phyloP scores from a whole-genome alignment of 352 stramenopile genomes.

The Phytopythium ostracodes region DNA sequence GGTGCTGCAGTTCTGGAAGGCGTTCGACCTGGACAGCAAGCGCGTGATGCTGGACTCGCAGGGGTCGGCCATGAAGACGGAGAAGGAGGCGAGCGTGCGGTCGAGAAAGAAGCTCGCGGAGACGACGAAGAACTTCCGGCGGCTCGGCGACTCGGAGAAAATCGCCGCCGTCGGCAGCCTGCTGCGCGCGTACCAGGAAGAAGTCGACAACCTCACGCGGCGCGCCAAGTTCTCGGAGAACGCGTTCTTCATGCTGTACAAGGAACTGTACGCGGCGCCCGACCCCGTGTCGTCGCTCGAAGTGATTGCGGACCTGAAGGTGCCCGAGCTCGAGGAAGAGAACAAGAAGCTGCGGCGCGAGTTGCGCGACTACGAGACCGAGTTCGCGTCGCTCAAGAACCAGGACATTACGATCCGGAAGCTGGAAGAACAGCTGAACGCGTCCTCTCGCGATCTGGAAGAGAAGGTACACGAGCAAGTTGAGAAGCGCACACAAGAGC shows the following conservation, averaged over 20 bases:
- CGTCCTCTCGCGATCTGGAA: slow-evolving; percentile 74
- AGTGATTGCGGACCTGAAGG: slow-evolving; percentile 43
- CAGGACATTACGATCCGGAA: slow-evolving; percentile 97
- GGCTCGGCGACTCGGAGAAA: slow-evolving; percentile 72
- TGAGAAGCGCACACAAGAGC: slow-evolving; percentile 48
- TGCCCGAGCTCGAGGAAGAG: slow-evolving; percentile 88
- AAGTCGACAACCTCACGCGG: slow-evolving; percentile 90
- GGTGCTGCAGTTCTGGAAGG: slow-evolving; percentile 83
- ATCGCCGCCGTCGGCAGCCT: slow-evolving; percentile 44
- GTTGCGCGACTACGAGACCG: slow-evolving; percentile 91
- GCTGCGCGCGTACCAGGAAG: slow-evolving; percentile 90
- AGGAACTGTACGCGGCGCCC: slow-evolving; percentile 78
- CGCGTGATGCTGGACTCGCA: slow-evolving; percentile 73
- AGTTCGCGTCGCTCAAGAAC: slow-evolving; percentile 95
- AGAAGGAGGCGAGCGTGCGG: slow-evolving; percentile 75
- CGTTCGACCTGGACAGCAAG: slow-evolving; percentile 87
- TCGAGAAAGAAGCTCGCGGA: slow-evolving; percentile 85
- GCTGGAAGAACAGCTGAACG: slow-evolving; percentile 88
- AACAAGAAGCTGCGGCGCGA: slow-evolving; percentile 89
- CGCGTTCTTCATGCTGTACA: slow-evolving; percentile 86
- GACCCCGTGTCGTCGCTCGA: slow-evolving; percentile 80
- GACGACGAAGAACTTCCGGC: slow-evolving; percentile 79
- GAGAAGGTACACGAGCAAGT: slow-evolving; percentile 58
- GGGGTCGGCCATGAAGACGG: slow-evolving; percentile 73
- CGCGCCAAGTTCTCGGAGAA: slow-evolving; percentile 91